Evolutionary conservation across 176 grass and related monocot species (phyloP), one percentile per base, ranked within the genome.

Genomic region (Neostapfia colusana): DNA sequence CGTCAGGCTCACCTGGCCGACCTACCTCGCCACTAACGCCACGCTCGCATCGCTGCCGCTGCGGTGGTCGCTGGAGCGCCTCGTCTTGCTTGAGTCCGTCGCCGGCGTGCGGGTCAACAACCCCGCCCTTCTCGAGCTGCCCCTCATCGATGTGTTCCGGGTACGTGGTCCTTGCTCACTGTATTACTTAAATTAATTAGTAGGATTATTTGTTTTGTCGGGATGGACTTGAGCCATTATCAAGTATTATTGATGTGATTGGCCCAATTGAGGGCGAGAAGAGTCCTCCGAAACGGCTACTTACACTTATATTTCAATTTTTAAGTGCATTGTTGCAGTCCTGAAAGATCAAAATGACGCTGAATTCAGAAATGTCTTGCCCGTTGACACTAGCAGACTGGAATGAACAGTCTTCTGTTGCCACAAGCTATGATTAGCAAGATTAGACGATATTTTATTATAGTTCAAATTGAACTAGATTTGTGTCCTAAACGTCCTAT

Each of bases 1-100:
- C 75, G 89, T 98, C 14, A 75, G 95, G 69, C 81, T 92, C 63
- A 98, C 91, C 54, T 98, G 95, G 91, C 91, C 91, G 27, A 90
- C 90, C 72, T 82, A 91, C 85, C 86, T 97, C 75, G 80, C 84
- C 78, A 97, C 88, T 63, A 89, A 93, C 89, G 46, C 74, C 56
- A 89, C 91, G 26, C 72, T 93, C 61, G 87, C 78, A 8, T 81
- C 73, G 23, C 86, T 97, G 58, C 87, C 91, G 73, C 73, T 97
- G 25, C 86, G 88, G 24, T 69, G 79, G 73, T 97, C 94, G 61
- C 88, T 97, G 71, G 86, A 77, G 70, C 74, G 48, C 10, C 81
- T 97, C 27, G 91, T 86, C 46, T 49, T 93, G 77, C 50, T 46
- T 48, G 88, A 97, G 72, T 91, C 90, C 61, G 81, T 82, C 76